Base-by-base conservation (phyloP, 306 rosid species). In the Trifolium subterraneum region DNA sequence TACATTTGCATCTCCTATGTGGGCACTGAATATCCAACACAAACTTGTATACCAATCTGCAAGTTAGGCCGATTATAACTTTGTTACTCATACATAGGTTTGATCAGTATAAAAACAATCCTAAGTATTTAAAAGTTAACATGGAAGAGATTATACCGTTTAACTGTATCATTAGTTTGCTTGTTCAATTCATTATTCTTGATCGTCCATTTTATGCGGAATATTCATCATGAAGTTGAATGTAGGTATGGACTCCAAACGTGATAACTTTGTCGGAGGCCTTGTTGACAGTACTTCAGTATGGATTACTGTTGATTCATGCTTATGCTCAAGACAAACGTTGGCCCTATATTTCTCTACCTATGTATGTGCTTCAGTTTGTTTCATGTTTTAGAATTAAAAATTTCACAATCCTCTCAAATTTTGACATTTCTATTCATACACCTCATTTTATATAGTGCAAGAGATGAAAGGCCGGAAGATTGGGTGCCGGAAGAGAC, bases 251-350 rank as follows among this genome's bases (percentile, higher is more conserved):
- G 98, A 91, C 97, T 75, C 97, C 98, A 50, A 82, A 94, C 18
- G 95, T 84, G 79, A 83, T 94, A 65, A 91, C 98, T 22, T 79
- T 94, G 19, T 92, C 88, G 93, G 97, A 94, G 87, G 97, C 98
- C 87, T 84, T 86, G 80, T 76, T 91, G 87, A 94, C 98, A 13
- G 97, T 91, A 27, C 75, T 90, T 42, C 96, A 88, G 74, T 94
- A 88, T 75, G 98, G 92, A 66, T 83, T 91, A 75, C 83, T 94
- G 77, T 84, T 94, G 83, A 87, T 60, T 42, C 97, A 91, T 86
- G 98, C 98, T 72, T 93, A 94, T 85, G 97, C 95, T 77, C 98
- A 94, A 85, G 98, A 94, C 85, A 91, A 88, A 87, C 92, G 83
- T n/a, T 91, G 97, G 98, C 96, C 92, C 36, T 90, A 88, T 85